phyloP scores from a whole-genome alignment of 2,329 filamentous ascomycete species.

The Beauveria medogensis region DNA sequence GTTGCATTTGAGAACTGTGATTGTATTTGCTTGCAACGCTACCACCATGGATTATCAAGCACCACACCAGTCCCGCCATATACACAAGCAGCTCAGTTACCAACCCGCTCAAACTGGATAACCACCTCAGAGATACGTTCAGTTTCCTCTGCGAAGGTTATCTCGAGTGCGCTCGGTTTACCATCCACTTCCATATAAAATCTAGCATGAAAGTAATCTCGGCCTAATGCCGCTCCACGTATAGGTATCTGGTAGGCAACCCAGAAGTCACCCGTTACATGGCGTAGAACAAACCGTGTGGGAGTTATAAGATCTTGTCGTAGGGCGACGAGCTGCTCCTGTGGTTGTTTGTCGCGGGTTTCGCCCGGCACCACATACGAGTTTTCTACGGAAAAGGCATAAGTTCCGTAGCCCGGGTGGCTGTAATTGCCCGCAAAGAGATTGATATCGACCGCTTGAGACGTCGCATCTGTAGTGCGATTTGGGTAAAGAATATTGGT shows the following conservation, averaged over 20 bases:
- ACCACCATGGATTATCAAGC: background rate
- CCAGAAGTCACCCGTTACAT: background rate
- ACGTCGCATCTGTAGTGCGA: constrained; percentile 12
- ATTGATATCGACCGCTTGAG: constrained; percentile 26
- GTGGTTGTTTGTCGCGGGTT: too few relatives aligned
- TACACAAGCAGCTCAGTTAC: background rate
- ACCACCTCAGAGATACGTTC: background rate
- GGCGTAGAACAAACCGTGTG: background rate
- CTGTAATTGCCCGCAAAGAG: constrained; percentile 28
- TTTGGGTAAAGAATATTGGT: background rate
- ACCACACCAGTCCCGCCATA: background rate
- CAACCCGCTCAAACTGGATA: background rate
- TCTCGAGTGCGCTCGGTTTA: background rate
- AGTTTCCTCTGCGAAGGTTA: background rate
- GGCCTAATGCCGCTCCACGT: background rate
- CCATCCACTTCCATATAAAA: background rate
- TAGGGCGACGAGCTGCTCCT: background rate
- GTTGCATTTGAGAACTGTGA: background rate
- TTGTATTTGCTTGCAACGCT: background rate
- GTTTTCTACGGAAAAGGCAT: background rate
- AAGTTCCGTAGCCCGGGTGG: constrained; percentile 28
- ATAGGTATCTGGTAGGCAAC: background rate
- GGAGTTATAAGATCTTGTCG: background rate
- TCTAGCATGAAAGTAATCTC: background rate
- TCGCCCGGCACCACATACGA: too few relatives aligned